Evolutionary conservation across 1,284 basidiomycete genomes (phyloP).

Genomic region (Trametes pubescens): DNA sequence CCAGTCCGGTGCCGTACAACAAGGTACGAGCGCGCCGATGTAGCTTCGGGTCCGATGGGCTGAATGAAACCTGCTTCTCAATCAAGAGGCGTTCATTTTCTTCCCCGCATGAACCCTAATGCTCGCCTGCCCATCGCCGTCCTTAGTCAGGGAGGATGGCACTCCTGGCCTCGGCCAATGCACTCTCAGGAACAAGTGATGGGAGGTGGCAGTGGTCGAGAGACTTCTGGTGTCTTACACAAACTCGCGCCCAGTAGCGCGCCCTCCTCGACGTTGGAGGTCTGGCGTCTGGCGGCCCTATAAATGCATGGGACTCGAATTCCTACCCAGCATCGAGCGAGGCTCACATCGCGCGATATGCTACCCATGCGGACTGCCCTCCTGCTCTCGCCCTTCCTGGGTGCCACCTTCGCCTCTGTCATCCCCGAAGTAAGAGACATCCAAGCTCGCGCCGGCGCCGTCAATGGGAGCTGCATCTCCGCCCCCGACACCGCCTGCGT

Average conservation of each 20-base stretch:
- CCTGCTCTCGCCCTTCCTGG: neutral
- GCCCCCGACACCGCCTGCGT: conserved; percentile 20
- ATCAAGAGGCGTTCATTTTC: neutral
- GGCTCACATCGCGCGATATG: neutral
- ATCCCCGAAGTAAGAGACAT: neutral
- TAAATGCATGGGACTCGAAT: neutral
- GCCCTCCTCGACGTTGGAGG: neutral
- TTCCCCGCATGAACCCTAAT: neutral
- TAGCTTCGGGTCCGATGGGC: neutral
- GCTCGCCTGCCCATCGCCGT: no score
- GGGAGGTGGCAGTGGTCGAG: no score
- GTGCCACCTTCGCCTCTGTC: neutral
- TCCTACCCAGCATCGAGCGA: neutral
- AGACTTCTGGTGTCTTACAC: neutral
- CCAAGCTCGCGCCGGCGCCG: neutral
- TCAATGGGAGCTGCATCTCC: conserved; percentile 21
- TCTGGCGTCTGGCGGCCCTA: neutral
- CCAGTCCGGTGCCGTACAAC: neutral
- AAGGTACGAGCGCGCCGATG: neutral
- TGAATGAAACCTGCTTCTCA: neutral
- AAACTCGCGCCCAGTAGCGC: neutral
- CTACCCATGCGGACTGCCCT: neutral
- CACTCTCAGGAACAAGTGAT: no score
- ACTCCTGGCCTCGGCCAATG: no score
- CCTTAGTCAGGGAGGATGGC: no score